phyloP scores from a whole-genome alignment of 2,329 filamentous ascomycete genomes.

The Pyrenochaeta sp. region DNA sequence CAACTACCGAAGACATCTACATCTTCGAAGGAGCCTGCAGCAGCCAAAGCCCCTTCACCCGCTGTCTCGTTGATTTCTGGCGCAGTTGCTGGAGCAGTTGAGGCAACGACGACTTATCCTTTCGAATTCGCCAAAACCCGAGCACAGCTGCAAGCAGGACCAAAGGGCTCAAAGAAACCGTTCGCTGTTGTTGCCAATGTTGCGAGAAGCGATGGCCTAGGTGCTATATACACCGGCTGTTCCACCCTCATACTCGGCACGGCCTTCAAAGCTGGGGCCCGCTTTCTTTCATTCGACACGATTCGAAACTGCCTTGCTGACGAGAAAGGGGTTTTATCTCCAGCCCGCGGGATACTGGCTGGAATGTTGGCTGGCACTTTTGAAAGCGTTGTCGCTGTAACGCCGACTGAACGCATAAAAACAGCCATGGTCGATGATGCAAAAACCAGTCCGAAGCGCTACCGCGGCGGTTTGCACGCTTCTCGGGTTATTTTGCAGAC shows the following conservation, averaged over 20 bases:
- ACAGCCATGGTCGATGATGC: constrained; percentile 44
- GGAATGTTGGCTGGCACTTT: constrained; percentile 36
- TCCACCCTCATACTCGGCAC: constrained; percentile 36
- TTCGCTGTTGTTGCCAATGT: constrained; percentile 30
- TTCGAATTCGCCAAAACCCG: constrained; percentile 47
- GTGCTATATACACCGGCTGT: constrained; percentile 42
- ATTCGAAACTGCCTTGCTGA: constrained; percentile 37
- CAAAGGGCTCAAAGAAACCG: constrained; percentile 19
- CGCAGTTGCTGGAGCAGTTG: constrained; percentile 61
- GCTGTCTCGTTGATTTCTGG: constrained; percentile 57
- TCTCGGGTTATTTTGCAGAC: constrained; percentile 42
- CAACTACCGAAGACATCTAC: background rate
- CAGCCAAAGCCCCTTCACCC: constrained; percentile 10
- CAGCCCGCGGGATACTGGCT: constrained; percentile 32
- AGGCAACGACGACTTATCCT: constrained; percentile 58
- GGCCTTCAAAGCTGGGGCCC: constrained; percentile 41
- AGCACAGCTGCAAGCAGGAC: constrained; percentile 31
- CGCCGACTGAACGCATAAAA: constrained; percentile 42
- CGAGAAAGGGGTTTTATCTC: constrained; percentile 31
- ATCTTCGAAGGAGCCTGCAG: background rate
- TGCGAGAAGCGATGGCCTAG: constrained; percentile 29
- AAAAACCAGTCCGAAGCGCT: constrained; percentile 25
- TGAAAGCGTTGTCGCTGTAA: constrained; percentile 39
- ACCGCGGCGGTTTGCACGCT: constrained; percentile 29
- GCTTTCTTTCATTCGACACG: constrained; percentile 40